phyloP scores from a whole-genome alignment of 495 filamentous ascomycete species.

The Neurospora sp. region DNA sequence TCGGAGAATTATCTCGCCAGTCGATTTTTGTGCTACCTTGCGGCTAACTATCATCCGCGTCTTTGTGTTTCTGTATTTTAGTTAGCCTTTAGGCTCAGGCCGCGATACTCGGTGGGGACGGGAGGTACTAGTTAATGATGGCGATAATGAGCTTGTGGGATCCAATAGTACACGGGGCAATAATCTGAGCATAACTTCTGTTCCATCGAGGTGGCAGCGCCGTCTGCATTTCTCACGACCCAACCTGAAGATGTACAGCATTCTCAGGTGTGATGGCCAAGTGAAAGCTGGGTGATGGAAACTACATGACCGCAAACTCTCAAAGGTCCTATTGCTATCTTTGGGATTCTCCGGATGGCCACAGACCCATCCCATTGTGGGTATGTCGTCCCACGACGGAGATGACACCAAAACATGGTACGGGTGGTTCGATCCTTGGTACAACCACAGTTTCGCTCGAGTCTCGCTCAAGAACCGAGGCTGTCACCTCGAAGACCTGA shows the following conservation, averaged over 20 bases:
- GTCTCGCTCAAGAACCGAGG: neutral
- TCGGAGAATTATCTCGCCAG: neutral
- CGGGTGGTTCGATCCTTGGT: neutral
- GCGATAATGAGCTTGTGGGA: neutral
- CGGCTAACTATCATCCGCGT: neutral
- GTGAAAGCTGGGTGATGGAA: neutral
- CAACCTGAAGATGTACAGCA: neutral
- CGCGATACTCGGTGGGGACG: neutral
- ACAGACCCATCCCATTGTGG: neutral
- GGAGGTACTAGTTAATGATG: neutral
- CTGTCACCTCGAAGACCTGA: neutral
- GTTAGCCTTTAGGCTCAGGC: neutral
- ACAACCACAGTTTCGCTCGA: neutral
- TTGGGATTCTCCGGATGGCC: neutral
- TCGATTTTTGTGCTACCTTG: neutral
- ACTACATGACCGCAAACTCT: neutral
- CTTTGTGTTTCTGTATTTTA: neutral
- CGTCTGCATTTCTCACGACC: neutral
- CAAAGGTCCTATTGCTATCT: neutral
- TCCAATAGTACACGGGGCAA: neutral
- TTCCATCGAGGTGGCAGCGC: neutral
- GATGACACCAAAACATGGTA: neutral
- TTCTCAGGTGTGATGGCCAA: neutral
- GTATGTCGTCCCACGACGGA: neutral
- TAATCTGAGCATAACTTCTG: neutral